phyloP scores from a whole-genome alignment of 148 eudicot genomes.

The Vaccinium myrtillus region DNA sequence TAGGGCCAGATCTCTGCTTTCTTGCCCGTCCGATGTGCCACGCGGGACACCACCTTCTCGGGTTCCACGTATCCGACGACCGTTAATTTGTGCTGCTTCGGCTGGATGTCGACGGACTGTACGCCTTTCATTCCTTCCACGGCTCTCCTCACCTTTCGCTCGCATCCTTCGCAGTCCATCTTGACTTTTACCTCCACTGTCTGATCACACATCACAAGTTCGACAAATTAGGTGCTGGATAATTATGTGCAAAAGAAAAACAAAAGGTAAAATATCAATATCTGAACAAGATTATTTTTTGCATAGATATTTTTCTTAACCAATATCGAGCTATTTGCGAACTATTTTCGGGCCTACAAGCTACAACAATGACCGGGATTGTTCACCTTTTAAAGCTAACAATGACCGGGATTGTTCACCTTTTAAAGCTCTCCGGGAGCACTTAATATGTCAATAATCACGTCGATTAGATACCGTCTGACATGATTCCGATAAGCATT shows the following conservation, averaged over 20 bases:
- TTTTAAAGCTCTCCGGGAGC: no score
- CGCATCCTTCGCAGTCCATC: slow-evolving; percentile 94
- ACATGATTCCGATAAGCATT: no score
- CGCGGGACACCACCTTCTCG: slow-evolving; percentile 67
- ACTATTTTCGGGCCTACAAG: no score
- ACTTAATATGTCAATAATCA: no score
- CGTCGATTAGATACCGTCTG: no score
- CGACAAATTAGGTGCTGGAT: not conserved
- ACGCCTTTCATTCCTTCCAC: slow-evolving; percentile 95
- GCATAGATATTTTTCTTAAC: no score
- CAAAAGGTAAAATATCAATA: not conserved
- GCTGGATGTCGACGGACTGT: slow-evolving; percentile 55
- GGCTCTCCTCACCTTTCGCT: slow-evolving; percentile 66
- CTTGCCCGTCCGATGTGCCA: slow-evolving; percentile 74
- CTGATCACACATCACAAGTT: slow-evolving; percentile 28
- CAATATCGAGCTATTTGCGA: no score
- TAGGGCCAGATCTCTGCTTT: slow-evolving; percentile 84
- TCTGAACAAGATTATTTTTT: no score
- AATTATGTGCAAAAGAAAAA: not conserved
- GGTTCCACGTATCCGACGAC: slow-evolving; percentile 81
- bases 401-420: no score
- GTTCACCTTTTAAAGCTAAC: no score
- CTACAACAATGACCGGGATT: no score
- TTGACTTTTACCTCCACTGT: slow-evolving; percentile 82
- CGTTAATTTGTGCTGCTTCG: slow-evolving; percentile 65